Percentiles rank a stretch among this genome's conserved stretches.
Evolutionary conservation across 495 filamentous ascomycete genomes (phyloP).

Genomic region (Niebla homalea): DNA sequence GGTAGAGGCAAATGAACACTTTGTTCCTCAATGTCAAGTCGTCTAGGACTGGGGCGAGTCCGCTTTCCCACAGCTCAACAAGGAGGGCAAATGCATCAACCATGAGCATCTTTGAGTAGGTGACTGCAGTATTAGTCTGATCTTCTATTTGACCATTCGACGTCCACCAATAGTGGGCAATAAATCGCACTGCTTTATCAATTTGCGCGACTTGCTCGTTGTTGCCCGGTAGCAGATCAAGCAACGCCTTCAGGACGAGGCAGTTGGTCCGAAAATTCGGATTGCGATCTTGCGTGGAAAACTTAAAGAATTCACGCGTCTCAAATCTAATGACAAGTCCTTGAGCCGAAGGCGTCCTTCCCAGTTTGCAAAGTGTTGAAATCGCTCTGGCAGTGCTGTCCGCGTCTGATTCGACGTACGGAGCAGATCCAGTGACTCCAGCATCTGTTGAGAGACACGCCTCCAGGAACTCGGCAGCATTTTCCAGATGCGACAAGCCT

Average conservation of each 20-base stretch:
- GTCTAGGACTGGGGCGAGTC: conserved; percentile 6
- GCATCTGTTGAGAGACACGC: conserved; percentile 12
- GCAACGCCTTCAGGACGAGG: conserved; percentile 27
- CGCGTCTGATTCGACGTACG: conserved; percentile 29
- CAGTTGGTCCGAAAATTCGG: conserved; percentile 32
- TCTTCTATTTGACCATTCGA: conserved; percentile 11
- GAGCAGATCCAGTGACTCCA: conserved; percentile 16
- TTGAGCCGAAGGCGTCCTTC: conserved; percentile 13
- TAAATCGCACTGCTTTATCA: conserved; percentile 5
- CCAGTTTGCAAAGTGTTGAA: conserved; percentile 21
- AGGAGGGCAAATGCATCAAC: conserved; percentile 8
- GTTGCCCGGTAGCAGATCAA: conserved; percentile 9
- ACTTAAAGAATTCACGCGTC: conserved; percentile 24
- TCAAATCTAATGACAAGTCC: conserved; percentile 26
- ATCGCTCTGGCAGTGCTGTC: conserved; percentile 36
- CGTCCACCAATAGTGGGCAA: conserved; percentile 12
- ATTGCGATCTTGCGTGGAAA: conserved; percentile 26
- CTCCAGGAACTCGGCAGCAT: conserved; percentile 14
- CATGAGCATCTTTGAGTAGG: conserved; percentile 12
- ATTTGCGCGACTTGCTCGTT: conserved; percentile 8
- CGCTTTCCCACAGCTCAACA: conserved; percentile 7
- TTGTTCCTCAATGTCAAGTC: conserved; percentile 8
- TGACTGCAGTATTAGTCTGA: conserved; percentile 6
- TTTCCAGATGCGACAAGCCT: conserved; percentile 4
- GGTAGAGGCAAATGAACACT: conserved; percentile 13